A percentile compares a stretch with the other conserved stretches of the same genome.
phyloP scores from a whole-genome alignment of 768 basidiomycete genomes.

The Lactarius deliciosus region DNA sequence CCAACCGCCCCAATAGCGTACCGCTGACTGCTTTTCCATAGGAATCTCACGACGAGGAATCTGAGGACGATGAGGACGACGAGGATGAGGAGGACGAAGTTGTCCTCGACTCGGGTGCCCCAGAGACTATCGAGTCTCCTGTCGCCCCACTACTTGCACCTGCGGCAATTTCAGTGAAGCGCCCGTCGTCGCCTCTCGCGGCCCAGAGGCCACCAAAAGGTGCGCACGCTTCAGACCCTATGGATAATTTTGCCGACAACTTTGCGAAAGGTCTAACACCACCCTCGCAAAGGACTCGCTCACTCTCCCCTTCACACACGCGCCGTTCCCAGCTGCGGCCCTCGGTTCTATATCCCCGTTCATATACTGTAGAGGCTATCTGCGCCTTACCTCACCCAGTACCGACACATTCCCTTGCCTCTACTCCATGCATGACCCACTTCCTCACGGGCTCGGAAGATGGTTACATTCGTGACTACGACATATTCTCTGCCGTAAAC shows the following conservation, averaged over 20 bases:
- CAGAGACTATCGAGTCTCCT: conserved; percentile 38
- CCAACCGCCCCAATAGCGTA: not conserved
- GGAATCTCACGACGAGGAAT: conserved; percentile 33
- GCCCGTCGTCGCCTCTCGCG: conserved; percentile 31
- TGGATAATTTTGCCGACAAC: not conserved
- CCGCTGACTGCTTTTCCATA: conserved; percentile 7
- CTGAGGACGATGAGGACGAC: conserved; percentile 40
- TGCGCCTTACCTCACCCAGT: conserved; percentile 89
- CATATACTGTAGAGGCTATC: conserved; percentile 86
- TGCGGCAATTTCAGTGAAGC: conserved; percentile 37
- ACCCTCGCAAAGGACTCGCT: conserved; percentile 45
- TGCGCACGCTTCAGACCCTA: not conserved
- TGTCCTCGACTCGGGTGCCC: conserved; percentile 40
- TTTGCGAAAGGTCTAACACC: conserved; percentile 36
- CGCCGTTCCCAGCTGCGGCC: conserved; percentile 49
- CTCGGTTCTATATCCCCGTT: conserved; percentile 45
- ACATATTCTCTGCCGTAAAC: conserved; percentile 86
- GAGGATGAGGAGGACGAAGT: conserved; percentile 52
- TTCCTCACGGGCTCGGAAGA: conserved; percentile 90
- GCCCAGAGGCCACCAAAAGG: conserved; percentile 28
- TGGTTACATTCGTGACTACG: conserved; percentile 90
- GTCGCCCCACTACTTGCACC: conserved; percentile 35
- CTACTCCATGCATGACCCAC: conserved; percentile 84
- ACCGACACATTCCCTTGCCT: conserved; percentile 84
- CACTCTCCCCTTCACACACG: conserved; percentile 46